Evolutionary conservation across 371 early-diverging fungal genomes (phyloP).

Genomic region (Circinella minor): DNA sequence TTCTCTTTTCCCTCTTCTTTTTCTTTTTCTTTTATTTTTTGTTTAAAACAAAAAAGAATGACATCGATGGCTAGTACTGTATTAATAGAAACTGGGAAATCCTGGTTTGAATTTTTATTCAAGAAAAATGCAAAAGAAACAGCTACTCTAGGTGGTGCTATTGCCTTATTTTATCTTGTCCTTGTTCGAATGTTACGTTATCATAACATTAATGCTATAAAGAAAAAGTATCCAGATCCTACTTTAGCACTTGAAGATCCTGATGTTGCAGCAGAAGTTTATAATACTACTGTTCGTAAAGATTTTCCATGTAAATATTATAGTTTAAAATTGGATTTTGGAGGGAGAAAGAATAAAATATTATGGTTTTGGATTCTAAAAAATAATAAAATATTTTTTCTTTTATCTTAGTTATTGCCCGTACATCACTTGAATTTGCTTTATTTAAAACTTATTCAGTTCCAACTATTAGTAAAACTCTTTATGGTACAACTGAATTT

Average conservation of each 20-base stretch:
- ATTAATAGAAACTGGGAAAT: neutral
- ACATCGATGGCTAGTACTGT: neutral
- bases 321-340: too few relatives aligned
- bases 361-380: too few relatives aligned
- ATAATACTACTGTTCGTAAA: conserved; percentile 28
- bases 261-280: conserved; percentile 47
- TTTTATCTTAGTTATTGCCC: conserved; percentile 1
- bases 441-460: conserved; percentile 56
- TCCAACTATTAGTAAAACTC: conserved; percentile 54
- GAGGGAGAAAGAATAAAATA: too few relatives aligned
- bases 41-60: too few relatives aligned
- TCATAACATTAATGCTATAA: conserved; percentile 31
- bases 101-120: neutral
- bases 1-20: too few relatives aligned
- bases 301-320: conserved; percentile 51
- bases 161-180: neutral
- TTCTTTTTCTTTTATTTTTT: too few relatives aligned
- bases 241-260: conserved; percentile 39
- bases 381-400: too few relatives aligned
- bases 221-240: conserved; percentile 53
- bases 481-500: conserved; percentile 52
- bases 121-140: neutral
- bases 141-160: neutral
- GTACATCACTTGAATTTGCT: conserved; percentile 47
- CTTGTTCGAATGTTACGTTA: conserved; percentile 46